Evolutionary conservation across 768 basidiomycete genomes (phyloP).

Genomic region (Tremella yokohamensis): DNA sequence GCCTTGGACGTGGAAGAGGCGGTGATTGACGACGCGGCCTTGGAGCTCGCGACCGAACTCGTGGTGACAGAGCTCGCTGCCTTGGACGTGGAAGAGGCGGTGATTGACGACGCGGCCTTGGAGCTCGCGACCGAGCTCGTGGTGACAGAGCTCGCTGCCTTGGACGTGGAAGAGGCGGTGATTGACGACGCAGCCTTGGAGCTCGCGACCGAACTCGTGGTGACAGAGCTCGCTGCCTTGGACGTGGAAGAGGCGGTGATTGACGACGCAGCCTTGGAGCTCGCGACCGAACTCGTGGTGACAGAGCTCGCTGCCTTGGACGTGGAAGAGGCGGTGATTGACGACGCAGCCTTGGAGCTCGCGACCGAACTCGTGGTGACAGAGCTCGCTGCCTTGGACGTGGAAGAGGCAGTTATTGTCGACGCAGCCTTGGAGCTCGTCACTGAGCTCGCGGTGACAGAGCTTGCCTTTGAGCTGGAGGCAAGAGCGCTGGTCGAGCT

Average conservation of each 20-base stretch:
- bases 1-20: not conserved
- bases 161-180: conserved; percentile 1
- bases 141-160: not conserved
- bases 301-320: not conserved
- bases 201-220: conserved; percentile 4
- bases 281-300: not conserved
- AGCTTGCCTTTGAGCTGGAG: not conserved
- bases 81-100: not conserved
- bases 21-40: conserved; percentile 1
- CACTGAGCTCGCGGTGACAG: not conserved
- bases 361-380: not conserved
- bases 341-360: not conserved
- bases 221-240: conserved; percentile 4
- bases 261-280: too few relatives aligned
- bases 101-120: conserved; percentile 3
- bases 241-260: not conserved
- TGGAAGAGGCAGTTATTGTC: conserved; percentile 1
- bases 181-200: conserved; percentile 8
- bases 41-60: conserved; percentile 4
- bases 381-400: conserved; percentile 11
- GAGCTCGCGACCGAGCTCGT: conserved; percentile 6
- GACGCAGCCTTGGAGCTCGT: conserved; percentile 11
- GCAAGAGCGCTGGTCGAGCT: too few relatives aligned
- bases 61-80: conserved; percentile 1
- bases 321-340: not conserved